Percentiles rank a stretch among this genome's conserved stretches.
These are phyloP conservation scores for Neoarthrinium moseri DNA, from an alignment of 2,329 filamentous ascomycete species.

Conservation along the genomic window DNA sequence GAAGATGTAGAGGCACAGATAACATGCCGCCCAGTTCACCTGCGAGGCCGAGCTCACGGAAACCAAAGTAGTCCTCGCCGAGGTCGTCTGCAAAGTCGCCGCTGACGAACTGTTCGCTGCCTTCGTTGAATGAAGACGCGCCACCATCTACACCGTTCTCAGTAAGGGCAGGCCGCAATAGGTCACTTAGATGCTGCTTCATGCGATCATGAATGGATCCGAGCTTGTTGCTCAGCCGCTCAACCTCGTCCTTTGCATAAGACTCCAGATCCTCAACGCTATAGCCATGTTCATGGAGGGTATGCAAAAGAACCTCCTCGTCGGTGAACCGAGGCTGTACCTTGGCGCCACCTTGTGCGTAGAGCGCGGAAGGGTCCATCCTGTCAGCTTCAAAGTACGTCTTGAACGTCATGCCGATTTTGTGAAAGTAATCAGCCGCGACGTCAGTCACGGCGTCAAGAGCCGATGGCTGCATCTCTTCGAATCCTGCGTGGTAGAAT, in stretches of 20 bases:
- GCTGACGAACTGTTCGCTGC: slow-evolving; percentile 93
- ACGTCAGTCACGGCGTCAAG: slow-evolving; percentile 88
- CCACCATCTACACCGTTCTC: slow-evolving; percentile 76
- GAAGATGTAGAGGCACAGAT: slow-evolving; percentile 87
- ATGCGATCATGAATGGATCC: slow-evolving; percentile 88
- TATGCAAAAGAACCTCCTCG: slow-evolving; percentile 86
- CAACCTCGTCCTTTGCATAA: slow-evolving; percentile 93
- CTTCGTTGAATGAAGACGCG: slow-evolving; percentile 89
- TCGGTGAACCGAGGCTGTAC: slow-evolving; percentile 69
- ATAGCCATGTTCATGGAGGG: slow-evolving; percentile 78
- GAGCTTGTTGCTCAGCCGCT: slow-evolving; percentile 77
- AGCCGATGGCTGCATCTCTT: slow-evolving; percentile 94
- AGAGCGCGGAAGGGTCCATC: slow-evolving; percentile 51
- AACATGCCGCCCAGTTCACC: slow-evolving; percentile 87
- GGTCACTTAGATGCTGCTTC: slow-evolving; percentile 88
- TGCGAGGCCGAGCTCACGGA: slow-evolving; percentile 90
- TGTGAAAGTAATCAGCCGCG: slow-evolving; percentile 84
- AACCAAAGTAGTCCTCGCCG: slow-evolving; percentile 98
- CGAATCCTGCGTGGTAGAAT: slow-evolving; percentile 94
- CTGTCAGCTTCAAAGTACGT: slow-evolving; percentile 83
- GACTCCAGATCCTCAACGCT: slow-evolving; percentile 78
- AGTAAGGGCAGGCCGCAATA: slow-evolving; percentile 83
- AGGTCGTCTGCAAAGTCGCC: slow-evolving; percentile 98
- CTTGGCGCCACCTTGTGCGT: slow-evolving; percentile 38
- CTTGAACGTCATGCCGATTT: slow-evolving; percentile 76